These are phyloP conservation scores for Camellia sinensis DNA, from an alignment of 148 eudicot genomes.

Conservation along the genomic window DNA sequence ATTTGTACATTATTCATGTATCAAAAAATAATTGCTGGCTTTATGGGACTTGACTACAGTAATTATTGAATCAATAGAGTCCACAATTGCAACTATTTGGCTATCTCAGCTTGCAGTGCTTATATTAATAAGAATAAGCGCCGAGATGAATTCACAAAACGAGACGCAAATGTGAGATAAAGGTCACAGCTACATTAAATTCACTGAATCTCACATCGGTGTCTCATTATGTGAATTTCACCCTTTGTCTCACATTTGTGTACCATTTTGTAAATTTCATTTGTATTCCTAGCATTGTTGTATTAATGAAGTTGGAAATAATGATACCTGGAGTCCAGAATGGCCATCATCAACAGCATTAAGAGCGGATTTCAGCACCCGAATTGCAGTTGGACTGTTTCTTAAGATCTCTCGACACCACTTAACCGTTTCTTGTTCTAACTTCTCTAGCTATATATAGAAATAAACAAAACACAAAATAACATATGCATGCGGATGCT, in stretches of 20 bases:
- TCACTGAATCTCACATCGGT: too few species aligned
- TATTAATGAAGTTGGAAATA: background rate
- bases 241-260: too few species aligned
- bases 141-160: too few species aligned
- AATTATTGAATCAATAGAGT: background rate
- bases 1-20: background rate
- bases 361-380: conserved; percentile 83
- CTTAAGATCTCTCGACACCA: conserved; percentile 93
- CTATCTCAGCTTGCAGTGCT: background rate
- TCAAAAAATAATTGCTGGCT: background rate
- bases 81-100: background rate
- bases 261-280: too few species aligned
- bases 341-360: conserved; percentile 96
- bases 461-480: background rate
- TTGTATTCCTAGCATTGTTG: too few species aligned
- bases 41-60: background rate
- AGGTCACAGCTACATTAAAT: too few species aligned
- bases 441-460: conserved; percentile 55
- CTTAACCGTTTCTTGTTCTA: conserved; percentile 87
- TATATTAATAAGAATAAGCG: too few species aligned
- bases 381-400: conserved; percentile 89
- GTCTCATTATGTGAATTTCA: too few species aligned
- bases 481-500: background rate
- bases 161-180: too few species aligned
- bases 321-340: conserved; percentile 89